Base-by-base conservation (phyloP, 2,329 filamentous ascomycete species). In the Cytospora mali region DNA sequence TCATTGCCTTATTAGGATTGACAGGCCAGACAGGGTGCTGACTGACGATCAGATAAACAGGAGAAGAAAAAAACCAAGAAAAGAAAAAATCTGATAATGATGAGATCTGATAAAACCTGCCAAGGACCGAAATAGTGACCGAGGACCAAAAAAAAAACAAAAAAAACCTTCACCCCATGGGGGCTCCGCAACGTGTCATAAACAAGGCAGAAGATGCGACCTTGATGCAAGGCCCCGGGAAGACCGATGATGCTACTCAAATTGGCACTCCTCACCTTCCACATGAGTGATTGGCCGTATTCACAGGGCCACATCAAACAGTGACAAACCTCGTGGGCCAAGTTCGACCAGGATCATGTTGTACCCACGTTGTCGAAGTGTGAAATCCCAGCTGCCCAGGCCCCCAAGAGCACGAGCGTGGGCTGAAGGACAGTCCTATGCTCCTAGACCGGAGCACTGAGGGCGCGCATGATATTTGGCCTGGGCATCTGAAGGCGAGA, bases 361-460 rank as follows among this genome's bases (percentile, higher is more conserved):
- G 57, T 59, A 59, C 49, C 33, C 57, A 59, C 48, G 51, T n/a
- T 4, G 35, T 48, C 48, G 48, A 39, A 31, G 56, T 27, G 23
- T 50, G 29, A 39, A 18, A 39, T 52, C 14, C 48, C 56, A 52
- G 46, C 46, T 23, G 29, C 56, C 56, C n/a, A n/a, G n/a, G n/a
- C n/a, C n/a, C n/a, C n/a, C 56, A 52, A 51, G 56, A 49, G 39
- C 23, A 28, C 28, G 48, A 52, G 33, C 31, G 29, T 52, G 56
- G 56, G 35, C 57, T 48, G 35, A 51, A 21, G 6, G 25, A 31
- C 18, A 52, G 56, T n/a, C 27, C 27, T 33, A 48, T 46, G 27
- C 57, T 60, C 57, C 57, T 60, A 60, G 49, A 58, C 55, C 55
- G 55, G 57, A 60, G 57, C 57, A 29, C 21, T 18, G 28, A 60